These are phyloP conservation scores for Tylopilus orsonianus DNA, from an alignment of 1,284 basidiomycete genomes.

Conservation along the genomic window DNA sequence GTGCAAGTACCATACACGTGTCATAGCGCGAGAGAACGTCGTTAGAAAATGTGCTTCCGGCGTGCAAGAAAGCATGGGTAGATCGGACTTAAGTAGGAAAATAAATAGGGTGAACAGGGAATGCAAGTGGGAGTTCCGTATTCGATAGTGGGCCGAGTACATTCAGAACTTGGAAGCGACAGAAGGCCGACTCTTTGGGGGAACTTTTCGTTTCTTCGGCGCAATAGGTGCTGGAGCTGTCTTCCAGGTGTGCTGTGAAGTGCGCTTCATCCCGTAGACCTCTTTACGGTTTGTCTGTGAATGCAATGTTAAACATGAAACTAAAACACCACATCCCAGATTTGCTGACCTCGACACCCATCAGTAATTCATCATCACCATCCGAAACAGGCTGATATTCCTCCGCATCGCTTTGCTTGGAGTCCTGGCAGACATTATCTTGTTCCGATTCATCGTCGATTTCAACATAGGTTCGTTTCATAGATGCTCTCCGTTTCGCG, in stretches of 20 bases:
- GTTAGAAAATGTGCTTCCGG: constrained; percentile 10
- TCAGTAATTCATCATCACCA: constrained; percentile 57
- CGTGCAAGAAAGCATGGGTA: constrained; percentile 5
- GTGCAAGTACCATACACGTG: constrained; percentile 7
- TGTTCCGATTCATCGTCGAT: constrained; percentile 29
- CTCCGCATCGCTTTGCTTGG: constrained; percentile 21
- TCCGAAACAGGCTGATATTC: constrained; percentile 34
- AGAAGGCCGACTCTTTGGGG: constrained; percentile 14
- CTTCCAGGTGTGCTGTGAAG: constrained; percentile 13
- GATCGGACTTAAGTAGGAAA: constrained; percentile 13
- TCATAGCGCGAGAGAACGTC: constrained; percentile 1
- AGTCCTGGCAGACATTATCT: constrained; percentile 21
- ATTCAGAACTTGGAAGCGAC: constrained; percentile 11
- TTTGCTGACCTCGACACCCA: constrained; percentile 48
- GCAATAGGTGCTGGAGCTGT: constrained; percentile 6
- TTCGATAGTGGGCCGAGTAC: background rate
- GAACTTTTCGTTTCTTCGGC: constrained; percentile 26
- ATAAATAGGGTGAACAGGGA: constrained; percentile 14
- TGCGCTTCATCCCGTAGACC: constrained; percentile 32
- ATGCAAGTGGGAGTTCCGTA: background rate
- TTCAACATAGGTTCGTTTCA: constrained; percentile 35
- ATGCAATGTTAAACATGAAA: constrained; percentile 14
- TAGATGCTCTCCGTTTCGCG: constrained; percentile 19
- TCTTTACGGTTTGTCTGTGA: constrained; percentile 38
- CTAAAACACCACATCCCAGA: background rate